These are phyloP conservation scores for Thymus quinquecostatus DNA, from an alignment of 257 asterid genomes.

Conservation along the genomic window DNA sequence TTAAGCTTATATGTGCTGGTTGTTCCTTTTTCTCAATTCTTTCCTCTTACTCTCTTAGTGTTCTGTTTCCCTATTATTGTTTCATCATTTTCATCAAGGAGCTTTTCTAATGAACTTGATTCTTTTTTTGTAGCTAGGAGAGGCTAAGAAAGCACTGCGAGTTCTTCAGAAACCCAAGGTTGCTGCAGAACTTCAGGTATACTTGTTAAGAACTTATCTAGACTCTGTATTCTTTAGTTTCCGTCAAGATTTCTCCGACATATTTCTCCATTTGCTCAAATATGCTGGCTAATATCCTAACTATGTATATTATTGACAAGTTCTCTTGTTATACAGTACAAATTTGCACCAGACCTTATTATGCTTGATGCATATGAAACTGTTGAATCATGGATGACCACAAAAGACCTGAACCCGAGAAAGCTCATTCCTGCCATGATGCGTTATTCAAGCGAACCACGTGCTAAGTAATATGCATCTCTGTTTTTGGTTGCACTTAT, in stretches of 20 bases:
- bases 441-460: slow-evolving; percentile 98
- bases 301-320: slow-evolving; percentile 29
- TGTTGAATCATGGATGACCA: slow-evolving; percentile 97
- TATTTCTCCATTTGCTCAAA: slow-evolving; percentile 28
- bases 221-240: slow-evolving; percentile 15
- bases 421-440: slow-evolving; percentile 99
- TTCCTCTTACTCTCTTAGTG: neutral
- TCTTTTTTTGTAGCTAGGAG: slow-evolving; percentile 70
- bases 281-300: slow-evolving; percentile 24
- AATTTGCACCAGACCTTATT: slow-evolving; percentile 95
- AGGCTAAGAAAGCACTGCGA: slow-evolving; percentile 93
- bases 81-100: slow-evolving; percentile 1
- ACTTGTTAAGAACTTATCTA: slow-evolving; percentile 22
- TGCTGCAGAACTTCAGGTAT: slow-evolving; percentile 88
- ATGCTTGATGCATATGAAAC: slow-evolving; percentile 99
- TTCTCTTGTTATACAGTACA: slow-evolving; percentile 69
- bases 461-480: slow-evolving; percentile 73
- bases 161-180: slow-evolving; percentile 97
- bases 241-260: slow-evolving; percentile 21
- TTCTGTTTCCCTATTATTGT: neutral
- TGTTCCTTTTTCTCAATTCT: slow-evolving; percentile 17
- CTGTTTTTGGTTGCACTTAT: slow-evolving; percentile 28
- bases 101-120: slow-evolving; percentile 21
- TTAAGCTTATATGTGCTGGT: slow-evolving; percentile 21
- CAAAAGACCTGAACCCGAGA: slow-evolving; percentile 84